A percentile compares a stretch with the other conserved stretches of the same genome.
phyloP scores from a whole-genome alignment of 2,329 filamentous ascomycete species.

The Phaeosphaeria sp. region DNA sequence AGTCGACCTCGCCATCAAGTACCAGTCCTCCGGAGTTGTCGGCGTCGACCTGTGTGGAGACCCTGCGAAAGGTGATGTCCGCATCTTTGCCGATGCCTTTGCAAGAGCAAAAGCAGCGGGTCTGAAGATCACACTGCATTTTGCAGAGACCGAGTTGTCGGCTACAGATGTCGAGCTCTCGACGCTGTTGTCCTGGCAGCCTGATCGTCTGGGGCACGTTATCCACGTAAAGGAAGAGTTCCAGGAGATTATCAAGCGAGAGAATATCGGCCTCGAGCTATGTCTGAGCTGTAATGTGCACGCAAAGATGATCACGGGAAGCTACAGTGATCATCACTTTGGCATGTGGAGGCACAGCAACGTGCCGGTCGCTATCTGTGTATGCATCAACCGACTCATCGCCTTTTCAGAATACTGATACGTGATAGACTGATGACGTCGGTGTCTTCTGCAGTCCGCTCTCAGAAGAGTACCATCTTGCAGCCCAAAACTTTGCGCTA shows the following conservation, averaged over 20 bases:
- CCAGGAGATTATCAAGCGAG: constrained; percentile 62
- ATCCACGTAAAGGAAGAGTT: constrained; percentile 72
- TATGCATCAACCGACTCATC: constrained; percentile 57
- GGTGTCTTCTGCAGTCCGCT: constrained; percentile 79
- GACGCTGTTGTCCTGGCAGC: constrained; percentile 69
- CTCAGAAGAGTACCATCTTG: constrained; percentile 78
- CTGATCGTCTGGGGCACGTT: constrained; percentile 77
- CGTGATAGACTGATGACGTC: constrained; percentile 76
- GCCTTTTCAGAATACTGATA: constrained; percentile 13
- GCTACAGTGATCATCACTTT: constrained; percentile 76
- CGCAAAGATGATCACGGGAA: constrained; percentile 73
- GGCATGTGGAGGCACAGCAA: constrained; percentile 70
- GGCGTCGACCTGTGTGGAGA: constrained; percentile 83
- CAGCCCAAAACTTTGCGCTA: constrained; percentile 73
- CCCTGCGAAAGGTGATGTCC: constrained; percentile 68
- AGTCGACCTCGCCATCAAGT: constrained; percentile 67
- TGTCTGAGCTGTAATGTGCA: constrained; percentile 84
- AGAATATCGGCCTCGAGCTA: constrained; percentile 72
- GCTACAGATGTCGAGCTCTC: constrained; percentile 66
- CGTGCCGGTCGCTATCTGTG: constrained; percentile 67
- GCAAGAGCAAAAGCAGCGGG: constrained; percentile 60
- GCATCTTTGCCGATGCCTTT: constrained; percentile 67
- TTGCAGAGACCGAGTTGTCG: constrained; percentile 71
- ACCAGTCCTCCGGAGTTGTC: constrained; percentile 65
- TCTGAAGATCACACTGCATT: constrained; percentile 75